These are phyloP conservation scores for Postia placenta DNA, from an alignment of 768 basidiomycete species.

Conservation along the genomic window DNA sequence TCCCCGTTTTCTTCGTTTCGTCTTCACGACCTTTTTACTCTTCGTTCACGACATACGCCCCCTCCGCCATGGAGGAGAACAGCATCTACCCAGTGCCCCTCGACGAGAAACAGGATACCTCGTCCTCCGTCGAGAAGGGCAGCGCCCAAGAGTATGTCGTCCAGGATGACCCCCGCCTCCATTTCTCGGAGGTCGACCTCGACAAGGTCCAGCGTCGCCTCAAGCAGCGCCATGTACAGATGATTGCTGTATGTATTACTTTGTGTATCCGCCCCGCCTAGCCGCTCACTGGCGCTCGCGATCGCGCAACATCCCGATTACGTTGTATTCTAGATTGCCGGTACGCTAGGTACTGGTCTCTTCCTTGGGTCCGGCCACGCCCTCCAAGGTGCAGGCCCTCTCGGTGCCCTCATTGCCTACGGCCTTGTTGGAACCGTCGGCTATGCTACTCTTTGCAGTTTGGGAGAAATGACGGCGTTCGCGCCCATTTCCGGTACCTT, in stretches of 20 bases:
- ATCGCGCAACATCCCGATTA: too few relatives aligned
- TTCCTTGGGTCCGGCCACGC: conserved; percentile 68
- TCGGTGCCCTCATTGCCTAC: conserved; percentile 64
- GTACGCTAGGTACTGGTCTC: conserved; percentile 70
- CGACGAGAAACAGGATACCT: conserved; percentile 17
- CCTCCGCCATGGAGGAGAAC: not conserved
- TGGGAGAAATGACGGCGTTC: conserved; percentile 78
- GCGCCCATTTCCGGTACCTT: conserved; percentile 77
- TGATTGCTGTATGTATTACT: conserved; percentile 83
- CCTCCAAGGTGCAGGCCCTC: conserved; percentile 53
- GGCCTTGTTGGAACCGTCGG: conserved; percentile 58
- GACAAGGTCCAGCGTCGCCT: conserved; percentile 69
- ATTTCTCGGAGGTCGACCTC: conserved; percentile 55
- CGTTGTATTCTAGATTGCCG: conserved; percentile 52
- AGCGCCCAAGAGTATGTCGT: conserved; percentile 18
- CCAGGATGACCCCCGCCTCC: conserved; percentile 23
- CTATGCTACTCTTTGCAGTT: conserved; percentile 59
- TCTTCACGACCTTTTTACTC: not conserved
- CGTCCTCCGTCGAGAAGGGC: conserved; percentile 23
- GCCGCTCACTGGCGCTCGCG: too few relatives aligned
- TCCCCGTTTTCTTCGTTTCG: not conserved
- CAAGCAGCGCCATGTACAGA: conserved; percentile 76
- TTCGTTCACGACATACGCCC: not conserved
- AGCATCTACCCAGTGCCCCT: not conserved
- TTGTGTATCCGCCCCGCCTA: too few relatives aligned